These are phyloP conservation scores for Ophiorrhiza pumila DNA, from an alignment of 257 asterid species.

Conservation along the genomic window DNA sequence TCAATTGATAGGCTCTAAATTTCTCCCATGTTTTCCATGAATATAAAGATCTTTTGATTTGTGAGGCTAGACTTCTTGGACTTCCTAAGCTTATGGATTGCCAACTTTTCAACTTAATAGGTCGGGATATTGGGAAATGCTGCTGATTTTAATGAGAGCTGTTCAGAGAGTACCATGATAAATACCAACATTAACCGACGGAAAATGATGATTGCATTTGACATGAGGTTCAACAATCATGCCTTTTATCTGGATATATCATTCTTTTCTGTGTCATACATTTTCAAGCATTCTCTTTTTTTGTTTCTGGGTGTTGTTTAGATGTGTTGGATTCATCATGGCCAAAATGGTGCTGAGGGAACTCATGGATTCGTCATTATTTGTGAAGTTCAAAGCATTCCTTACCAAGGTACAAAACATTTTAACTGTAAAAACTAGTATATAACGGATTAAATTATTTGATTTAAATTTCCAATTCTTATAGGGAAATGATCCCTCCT, in stretches of 20 bases:
- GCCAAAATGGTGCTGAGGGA: constrained; percentile 93
- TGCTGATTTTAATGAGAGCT: constrained; percentile 62
- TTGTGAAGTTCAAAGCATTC: constrained; percentile 85
- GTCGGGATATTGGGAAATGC: constrained; percentile 96
- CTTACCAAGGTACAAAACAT: constrained; percentile 61
- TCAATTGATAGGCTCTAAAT: not conserved
- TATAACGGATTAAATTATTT: constrained; percentile 9
- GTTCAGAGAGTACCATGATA: constrained; percentile 41
- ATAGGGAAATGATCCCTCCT: constrained; percentile 84
- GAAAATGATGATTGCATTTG: constrained; percentile 94
- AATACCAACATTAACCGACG: constrained; percentile 53
- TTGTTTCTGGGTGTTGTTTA: constrained; percentile 31
- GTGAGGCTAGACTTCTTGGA: not conserved
- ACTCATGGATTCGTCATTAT: constrained; percentile 80
- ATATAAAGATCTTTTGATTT: not conserved
- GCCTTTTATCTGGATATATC: not conserved
- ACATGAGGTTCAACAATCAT: constrained; percentile 62
- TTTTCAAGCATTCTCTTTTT: constrained; percentile 11
- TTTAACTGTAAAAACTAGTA: not conserved
- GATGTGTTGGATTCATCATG: constrained; percentile 93
- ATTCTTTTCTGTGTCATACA: not conserved
- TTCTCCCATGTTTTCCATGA: not conserved
- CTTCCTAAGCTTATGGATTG: constrained; percentile 2
- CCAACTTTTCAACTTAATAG: constrained; percentile 36
- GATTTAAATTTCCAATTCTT: constrained; percentile 8